Percentiles rank a stretch among this genome's conserved stretches.
Evolutionary conservation across 495 filamentous ascomycete species (phyloP).

Genomic region (Talaromyces proteolyticus): DNA sequence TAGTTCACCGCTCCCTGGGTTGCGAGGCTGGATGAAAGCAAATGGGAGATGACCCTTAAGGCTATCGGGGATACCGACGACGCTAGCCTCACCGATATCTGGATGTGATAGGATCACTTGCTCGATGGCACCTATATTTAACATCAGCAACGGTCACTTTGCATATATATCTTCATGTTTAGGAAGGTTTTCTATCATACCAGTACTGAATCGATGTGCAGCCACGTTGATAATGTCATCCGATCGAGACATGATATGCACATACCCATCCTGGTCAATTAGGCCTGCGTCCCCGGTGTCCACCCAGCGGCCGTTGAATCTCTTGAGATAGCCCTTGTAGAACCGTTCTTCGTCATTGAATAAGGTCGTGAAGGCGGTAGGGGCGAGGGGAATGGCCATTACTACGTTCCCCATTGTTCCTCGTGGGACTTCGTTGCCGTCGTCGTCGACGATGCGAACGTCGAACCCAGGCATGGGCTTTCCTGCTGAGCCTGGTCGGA

Average conservation of each 20-base stretch:
- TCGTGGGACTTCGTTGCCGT: conserved; percentile 57
- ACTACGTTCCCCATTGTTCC: conserved; percentile 92
- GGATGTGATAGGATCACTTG: conserved; percentile 83
- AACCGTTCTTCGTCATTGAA: conserved; percentile 82
- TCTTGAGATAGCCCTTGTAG: conserved; percentile 71
- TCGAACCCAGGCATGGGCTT: conserved; percentile 90
- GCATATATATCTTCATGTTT: neutral
- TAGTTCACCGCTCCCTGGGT: conserved; percentile 18
- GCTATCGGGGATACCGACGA: conserved; percentile 76
- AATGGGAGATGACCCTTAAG: conserved; percentile 90
- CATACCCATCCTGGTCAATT: conserved; percentile 75
- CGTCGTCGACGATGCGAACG: conserved; percentile 74
- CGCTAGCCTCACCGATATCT: conserved; percentile 70
- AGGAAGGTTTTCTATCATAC: conserved; percentile 30
- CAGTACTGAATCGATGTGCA: conserved; percentile 86
- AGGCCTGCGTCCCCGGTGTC: conserved; percentile 90
- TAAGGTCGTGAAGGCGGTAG: conserved; percentile 77
- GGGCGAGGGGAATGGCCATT: conserved; percentile 71
- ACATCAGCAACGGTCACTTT: neutral
- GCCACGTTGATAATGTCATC: conserved; percentile 97
- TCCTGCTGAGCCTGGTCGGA: conserved; percentile 82
- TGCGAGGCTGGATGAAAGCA: conserved; percentile 65
- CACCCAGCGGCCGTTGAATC: conserved; percentile 74
- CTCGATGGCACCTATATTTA: conserved; percentile 65
- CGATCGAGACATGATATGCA: conserved; percentile 78